phyloP scores from a whole-genome alignment of 2,329 filamentous ascomycete species.

The Diplocarpon mali region DNA sequence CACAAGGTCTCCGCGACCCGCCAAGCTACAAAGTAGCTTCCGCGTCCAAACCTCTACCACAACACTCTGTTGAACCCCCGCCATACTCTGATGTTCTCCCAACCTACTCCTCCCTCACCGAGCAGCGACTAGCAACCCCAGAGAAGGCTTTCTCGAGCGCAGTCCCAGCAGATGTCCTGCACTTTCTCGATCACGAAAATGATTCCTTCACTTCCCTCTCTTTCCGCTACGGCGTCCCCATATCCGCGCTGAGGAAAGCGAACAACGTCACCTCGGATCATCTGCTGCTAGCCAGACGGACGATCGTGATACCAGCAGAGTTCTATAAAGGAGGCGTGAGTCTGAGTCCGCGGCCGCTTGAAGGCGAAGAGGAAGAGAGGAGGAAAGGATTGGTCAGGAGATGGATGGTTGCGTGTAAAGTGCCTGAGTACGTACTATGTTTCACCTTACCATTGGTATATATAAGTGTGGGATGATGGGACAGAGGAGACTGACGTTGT shows the following conservation, averaged over 20 bases:
- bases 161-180: constrained; percentile 52
- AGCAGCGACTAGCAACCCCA: constrained; percentile 2
- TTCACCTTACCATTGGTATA: background rate
- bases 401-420: constrained; percentile 73
- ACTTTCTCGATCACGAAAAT: constrained; percentile 60
- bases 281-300: constrained; percentile 56
- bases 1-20: constrained; percentile 57
- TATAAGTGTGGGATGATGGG: background rate
- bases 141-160: constrained; percentile 18
- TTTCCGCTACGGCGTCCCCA: constrained; percentile 59
- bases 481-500: constrained; percentile 20
- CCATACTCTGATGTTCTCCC: constrained; percentile 27
- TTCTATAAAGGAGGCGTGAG: constrained; percentile 57
- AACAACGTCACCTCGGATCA: constrained; percentile 66
- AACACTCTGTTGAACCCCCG: constrained; percentile 28
- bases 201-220: constrained; percentile 61
- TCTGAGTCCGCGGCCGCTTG: constrained; percentile 59
- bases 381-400: constrained; percentile 60
- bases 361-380: constrained; percentile 62
- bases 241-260: constrained; percentile 46
- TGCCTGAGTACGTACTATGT: constrained; percentile 48
- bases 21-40: constrained; percentile 44
- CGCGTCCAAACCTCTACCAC: constrained; percentile 10
- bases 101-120: constrained; percentile 17
- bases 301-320: constrained; percentile 59